These are phyloP conservation scores for Alternaria solani DNA, from an alignment of 2,329 filamentous ascomycete genomes.

Conservation along the genomic window DNA sequence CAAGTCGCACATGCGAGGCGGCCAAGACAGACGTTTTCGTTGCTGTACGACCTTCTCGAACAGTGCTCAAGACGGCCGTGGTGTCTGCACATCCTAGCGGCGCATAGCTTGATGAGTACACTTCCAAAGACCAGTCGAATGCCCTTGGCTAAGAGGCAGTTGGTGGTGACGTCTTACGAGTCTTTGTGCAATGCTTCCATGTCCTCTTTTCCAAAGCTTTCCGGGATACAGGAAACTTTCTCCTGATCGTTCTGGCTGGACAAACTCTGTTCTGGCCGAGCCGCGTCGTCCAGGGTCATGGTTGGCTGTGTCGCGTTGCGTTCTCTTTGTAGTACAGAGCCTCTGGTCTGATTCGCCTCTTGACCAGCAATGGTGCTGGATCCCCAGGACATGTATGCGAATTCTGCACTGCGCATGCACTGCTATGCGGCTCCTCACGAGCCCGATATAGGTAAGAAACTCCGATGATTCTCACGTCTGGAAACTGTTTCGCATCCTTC, in stretches of 20 bases:
- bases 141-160: not conserved
- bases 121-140: not conserved
- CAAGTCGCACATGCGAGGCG: slow-evolving; percentile 4
- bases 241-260: not conserved
- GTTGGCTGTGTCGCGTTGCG: not conserved
- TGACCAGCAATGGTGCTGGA: not conserved
- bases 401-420: not conserved
- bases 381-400: not conserved
- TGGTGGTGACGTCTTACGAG: not conserved
- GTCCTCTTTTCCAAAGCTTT: not conserved
- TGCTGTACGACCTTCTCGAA: slow-evolving; percentile 17
- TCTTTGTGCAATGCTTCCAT: not conserved
- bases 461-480: not conserved
- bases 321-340: not conserved
- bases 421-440: not conserved
- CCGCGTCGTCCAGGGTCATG: not conserved
- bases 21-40: slow-evolving; percentile 5
- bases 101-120: not conserved
- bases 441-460: not conserved
- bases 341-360: not conserved
- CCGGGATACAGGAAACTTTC: not conserved
- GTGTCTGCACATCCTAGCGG: not conserved
- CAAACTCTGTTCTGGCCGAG: not conserved
- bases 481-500: not conserved
- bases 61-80: not conserved